A percentile compares a stretch with the other conserved stretches of the same genome.
Evolutionary conservation across 805 yeast species (phyloP).

Genomic region (Teunomyces tritomae): DNA sequence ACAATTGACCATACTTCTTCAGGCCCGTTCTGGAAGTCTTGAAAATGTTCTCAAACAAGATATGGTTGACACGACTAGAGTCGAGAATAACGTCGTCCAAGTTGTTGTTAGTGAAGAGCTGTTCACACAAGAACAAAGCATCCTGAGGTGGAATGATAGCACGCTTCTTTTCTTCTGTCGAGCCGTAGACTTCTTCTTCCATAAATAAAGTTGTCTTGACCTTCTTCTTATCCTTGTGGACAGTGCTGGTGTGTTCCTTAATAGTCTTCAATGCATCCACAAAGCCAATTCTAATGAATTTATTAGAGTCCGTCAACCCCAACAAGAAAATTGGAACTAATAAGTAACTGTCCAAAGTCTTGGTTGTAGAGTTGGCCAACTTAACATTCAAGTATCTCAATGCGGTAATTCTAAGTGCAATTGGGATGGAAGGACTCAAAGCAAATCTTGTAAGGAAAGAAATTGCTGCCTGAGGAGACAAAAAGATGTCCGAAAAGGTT

Average conservation of each 20-base stretch:
- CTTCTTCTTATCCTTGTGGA: conserved; percentile 30
- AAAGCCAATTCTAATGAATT: conserved; percentile 44
- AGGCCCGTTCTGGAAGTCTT: conserved; percentile 42
- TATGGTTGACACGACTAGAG: conserved; percentile 18
- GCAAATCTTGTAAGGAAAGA: conserved; percentile 60
- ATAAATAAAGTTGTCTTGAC: conserved; percentile 40
- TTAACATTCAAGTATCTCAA: conserved; percentile 39
- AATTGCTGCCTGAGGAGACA: conserved; percentile 41
- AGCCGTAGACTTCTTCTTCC: conserved; percentile 58
- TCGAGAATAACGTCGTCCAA: conserved; percentile 32
- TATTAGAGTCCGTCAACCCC: conserved; percentile 50
- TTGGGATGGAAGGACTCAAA: conserved; percentile 57
- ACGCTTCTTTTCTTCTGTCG: conserved; percentile 40
- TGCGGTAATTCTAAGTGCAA: conserved; percentile 51
- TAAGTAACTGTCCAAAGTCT: conserved; percentile 44
- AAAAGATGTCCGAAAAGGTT: conserved; percentile 26
- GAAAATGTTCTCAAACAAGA: conserved; percentile 34
- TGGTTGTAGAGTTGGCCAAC: conserved; percentile 26
- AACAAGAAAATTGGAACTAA: conserved; percentile 58
- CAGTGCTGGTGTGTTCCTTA: conserved; percentile 33
- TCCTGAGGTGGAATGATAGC: conserved; percentile 67
- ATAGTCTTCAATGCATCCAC: conserved; percentile 19
- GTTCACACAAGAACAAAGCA: conserved; percentile 40
- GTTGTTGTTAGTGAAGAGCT: conserved; percentile 17
- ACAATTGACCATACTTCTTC: conserved; percentile 56